These are phyloP conservation scores for Penicillium janthinellum DNA, from an alignment of 2,329 filamentous ascomycete genomes.

Conservation along the genomic window DNA sequence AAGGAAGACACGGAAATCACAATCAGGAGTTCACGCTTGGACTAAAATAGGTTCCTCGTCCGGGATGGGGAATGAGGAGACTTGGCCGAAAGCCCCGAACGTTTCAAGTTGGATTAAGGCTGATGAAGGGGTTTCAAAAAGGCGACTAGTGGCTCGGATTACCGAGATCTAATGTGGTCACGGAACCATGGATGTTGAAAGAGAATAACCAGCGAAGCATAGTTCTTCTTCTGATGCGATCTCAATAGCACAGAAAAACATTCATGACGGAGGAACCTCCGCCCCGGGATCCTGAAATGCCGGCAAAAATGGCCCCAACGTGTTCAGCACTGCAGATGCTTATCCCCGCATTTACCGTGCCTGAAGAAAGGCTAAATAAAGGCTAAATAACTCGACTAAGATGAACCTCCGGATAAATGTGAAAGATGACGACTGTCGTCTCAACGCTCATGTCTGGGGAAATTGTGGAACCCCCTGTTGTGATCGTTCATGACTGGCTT, in stretches of 20 bases:
- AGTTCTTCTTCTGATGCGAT: background rate
- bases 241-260: background rate
- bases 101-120: slow-evolving; percentile 11
- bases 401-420: background rate
- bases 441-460: background rate
- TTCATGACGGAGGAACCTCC: slow-evolving; percentile 15
- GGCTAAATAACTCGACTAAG: slow-evolving; percentile 7
- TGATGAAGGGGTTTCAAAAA: background rate
- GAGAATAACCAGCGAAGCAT: background rate
- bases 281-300: slow-evolving; percentile 7
- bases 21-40: background rate
- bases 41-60: background rate
- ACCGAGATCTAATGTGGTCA: background rate
- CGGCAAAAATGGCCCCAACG: slow-evolving; percentile 3
- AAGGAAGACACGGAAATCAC: background rate
- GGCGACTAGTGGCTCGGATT: background rate
- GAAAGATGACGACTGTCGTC: background rate
- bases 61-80: background rate
- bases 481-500: background rate
- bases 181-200: background rate
- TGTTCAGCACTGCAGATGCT: background rate
- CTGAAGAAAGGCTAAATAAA: slow-evolving; percentile 15
- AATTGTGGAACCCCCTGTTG: background rate
- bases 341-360: slow-evolving; percentile 5
- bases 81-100: background rate